Evolutionary conservation across 192 early-diverging fungal genomes (phyloP).

Genomic region (Gamsiella multidivaricata): DNA sequence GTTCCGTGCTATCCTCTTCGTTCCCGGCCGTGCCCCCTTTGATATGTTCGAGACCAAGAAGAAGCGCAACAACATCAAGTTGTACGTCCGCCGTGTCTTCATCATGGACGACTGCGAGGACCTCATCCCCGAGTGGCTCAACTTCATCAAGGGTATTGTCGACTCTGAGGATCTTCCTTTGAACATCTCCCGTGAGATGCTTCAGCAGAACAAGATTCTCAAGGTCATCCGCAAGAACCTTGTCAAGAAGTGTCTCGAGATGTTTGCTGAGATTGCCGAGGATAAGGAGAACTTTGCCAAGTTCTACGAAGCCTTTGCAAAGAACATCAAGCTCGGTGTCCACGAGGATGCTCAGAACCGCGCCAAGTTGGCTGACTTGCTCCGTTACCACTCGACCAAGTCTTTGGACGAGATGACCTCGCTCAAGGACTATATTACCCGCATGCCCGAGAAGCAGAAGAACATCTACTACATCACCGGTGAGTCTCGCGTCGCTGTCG

Average conservation of each 20-base stretch:
- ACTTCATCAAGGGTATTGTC: constrained; percentile 99
- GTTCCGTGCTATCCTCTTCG: constrained; percentile 98
- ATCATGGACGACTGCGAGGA: constrained; percentile 99
- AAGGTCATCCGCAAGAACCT: constrained; percentile 99
- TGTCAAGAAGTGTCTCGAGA: constrained; percentile 99
- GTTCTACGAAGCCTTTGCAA: constrained; percentile 99
- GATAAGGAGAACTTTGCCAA: constrained; percentile 99
- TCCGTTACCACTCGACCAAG: constrained; percentile 99
- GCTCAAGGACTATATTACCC: constrained; percentile 99
- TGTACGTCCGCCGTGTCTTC: constrained; percentile 99
- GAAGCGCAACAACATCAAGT: constrained; percentile 99
- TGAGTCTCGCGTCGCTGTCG: constrained; percentile 92
- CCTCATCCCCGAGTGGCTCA: constrained; percentile 98
- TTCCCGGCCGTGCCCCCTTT: constrained; percentile 96
- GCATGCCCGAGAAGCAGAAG: constrained; percentile 99
- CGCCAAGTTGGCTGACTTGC: constrained; percentile 94
- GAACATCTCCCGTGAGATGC: constrained; percentile 99
- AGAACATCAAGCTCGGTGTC: constrained; percentile 99
- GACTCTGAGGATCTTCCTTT: constrained; percentile 99
- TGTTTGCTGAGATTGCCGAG: constrained; percentile 97
- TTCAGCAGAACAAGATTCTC: constrained; percentile 99
- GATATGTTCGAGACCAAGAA: constrained; percentile 98
- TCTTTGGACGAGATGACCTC: constrained; percentile 97
- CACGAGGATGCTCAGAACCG: constrained; percentile 99
- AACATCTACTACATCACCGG: constrained; percentile 99